Evolutionary conservation across 306 rosid species (phyloP), one percentile per base, ranked within the genome.

Genomic region (Vicia faba): DNA sequence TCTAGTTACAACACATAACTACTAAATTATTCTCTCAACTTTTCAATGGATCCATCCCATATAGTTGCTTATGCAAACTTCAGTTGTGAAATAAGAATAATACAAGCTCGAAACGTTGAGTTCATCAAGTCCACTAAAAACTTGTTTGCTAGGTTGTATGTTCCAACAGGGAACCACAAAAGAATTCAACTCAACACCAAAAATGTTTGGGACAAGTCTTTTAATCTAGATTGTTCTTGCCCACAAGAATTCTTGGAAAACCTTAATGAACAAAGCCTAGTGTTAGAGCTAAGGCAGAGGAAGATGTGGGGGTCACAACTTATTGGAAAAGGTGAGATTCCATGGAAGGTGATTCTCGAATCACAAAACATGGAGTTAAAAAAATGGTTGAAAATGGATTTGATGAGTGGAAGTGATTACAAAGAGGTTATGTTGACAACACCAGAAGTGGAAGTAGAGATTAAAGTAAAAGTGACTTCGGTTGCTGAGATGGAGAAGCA

Each of bases 151-250:
- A 86, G 95, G 69, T 45, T 69, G 51, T 78, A 82, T 75, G 87
- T 90, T 46, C 78, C 92, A 0, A 28, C 82, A 14, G 86, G 83
- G 25, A 76, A 46, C 74, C 71, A 80, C 74, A 72, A 59, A 44
- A 84, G 59, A 58, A 68, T 93, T 61, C 66, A 65, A 48, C 78
- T 88, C 5, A 78, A 82, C 61, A 88, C 70, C 36, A 80, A 70
- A 51, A 83, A 54, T 64, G 72, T 88, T 41, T 93, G 98, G 96
- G 70, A 88, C 15, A 84, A 93, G 18, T 78, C 92, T 48, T 80
- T 90, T 64, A 79, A 64, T 26, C 55, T 93, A 68, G 97, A 86
- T 31, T 93, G 99, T 66, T 72, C 68, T 5, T 91, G 95, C 12
- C 63, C 69, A 5, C 64, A 66, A n/a, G 80, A 78, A 20, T 79